Percentiles rank a stretch among this genome's conserved stretches.
These are phyloP conservation scores for Oleoguttula mirabilis DNA, from an alignment of 495 filamentous ascomycete species.

Conservation along the genomic window DNA sequence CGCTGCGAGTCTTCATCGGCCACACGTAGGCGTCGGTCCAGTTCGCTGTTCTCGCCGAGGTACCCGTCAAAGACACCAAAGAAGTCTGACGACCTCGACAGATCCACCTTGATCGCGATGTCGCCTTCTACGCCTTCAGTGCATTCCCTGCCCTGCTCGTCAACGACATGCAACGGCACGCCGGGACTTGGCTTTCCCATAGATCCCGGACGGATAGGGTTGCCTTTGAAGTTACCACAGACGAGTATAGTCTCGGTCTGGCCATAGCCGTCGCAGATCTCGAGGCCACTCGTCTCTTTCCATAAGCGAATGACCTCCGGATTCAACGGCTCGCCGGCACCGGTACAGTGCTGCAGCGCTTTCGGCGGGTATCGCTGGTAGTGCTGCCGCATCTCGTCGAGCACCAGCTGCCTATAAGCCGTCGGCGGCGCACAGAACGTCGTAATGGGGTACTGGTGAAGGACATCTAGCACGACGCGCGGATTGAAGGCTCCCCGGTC, in stretches of 20 bases:
- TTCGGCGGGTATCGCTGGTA: slow-evolving; percentile 7
- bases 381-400: slow-evolving; percentile 10
- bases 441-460: slow-evolving; percentile 18
- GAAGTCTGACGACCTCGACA: slow-evolving; percentile 7
- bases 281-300: slow-evolving; percentile 14
- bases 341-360: slow-evolving; percentile 11
- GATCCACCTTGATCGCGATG: slow-evolving; percentile 14
- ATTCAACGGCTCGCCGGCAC: slow-evolving; percentile 21
- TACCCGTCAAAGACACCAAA: slow-evolving; percentile 20
- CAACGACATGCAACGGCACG: slow-evolving; percentile 15
- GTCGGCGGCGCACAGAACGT: slow-evolving; percentile 20
- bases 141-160: slow-evolving; percentile 9
- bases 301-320: slow-evolving; percentile 16
- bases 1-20: not conserved
- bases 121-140: slow-evolving; percentile 14
- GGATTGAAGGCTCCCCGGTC: slow-evolving; percentile 11
- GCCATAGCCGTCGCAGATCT: slow-evolving; percentile 20
- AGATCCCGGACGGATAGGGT: slow-evolving; percentile 9
- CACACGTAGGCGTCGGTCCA: slow-evolving; percentile 2
- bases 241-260: slow-evolving; percentile 20
- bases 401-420: slow-evolving; percentile 19
- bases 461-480: slow-evolving; percentile 1
- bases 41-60: slow-evolving; percentile 11
- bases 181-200: slow-evolving; percentile 19
- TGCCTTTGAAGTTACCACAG: slow-evolving; percentile 17